Evolutionary conservation across 73 alveolate genomes (phyloP), one percentile per base, ranked within the genome.

Genomic region (Paramecium primaurelia): DNA sequence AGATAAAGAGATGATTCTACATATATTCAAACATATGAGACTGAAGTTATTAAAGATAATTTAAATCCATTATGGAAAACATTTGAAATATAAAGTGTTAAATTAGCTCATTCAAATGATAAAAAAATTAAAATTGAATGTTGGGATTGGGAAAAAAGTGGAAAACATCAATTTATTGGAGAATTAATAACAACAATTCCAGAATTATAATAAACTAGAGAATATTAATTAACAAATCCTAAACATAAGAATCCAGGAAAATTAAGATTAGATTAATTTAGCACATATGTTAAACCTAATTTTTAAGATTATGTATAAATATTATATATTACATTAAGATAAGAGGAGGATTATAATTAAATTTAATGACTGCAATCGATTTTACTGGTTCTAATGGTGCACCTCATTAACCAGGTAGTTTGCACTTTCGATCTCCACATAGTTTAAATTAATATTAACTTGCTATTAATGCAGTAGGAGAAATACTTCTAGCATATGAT

Each of bases 301-400:
- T 97, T 97, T 92, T 73, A 95, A 47, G 99, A 97, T 59, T 97
- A 96, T 93, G 77, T 59, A 59, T 49, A 14, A 49, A 14, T n/a
- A 16, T 49, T 49, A 22, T 49, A 12, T 26, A 14, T 59, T 22
- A 9, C 26, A 0, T 64, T 0, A 25, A 64, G 84, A 92, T 97
- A 40, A 95, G 98, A 68, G 98, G 96, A 3, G 98, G 98, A 6
- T 77, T 95, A 68, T 94, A 94, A 86, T 88, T 97, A 28, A 96
- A 94, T 93, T 86, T 96, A 59, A 69, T 96, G 58, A 93, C 95
- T 32, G 99, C 96, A 37, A 92, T 97, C 4, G 99, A 97, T 89
- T 97, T 94, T 90, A 97, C 99, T 26, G 99, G 97, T 2, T 96
- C 99, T 49, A 97, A 97, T 85, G 98, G 98, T 10, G 90, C 92